Percentiles rank a stretch among this genome's conserved stretches.
phyloP scores from a whole-genome alignment of 1,284 basidiomycete species.

The Xerocomus amazonicus region DNA sequence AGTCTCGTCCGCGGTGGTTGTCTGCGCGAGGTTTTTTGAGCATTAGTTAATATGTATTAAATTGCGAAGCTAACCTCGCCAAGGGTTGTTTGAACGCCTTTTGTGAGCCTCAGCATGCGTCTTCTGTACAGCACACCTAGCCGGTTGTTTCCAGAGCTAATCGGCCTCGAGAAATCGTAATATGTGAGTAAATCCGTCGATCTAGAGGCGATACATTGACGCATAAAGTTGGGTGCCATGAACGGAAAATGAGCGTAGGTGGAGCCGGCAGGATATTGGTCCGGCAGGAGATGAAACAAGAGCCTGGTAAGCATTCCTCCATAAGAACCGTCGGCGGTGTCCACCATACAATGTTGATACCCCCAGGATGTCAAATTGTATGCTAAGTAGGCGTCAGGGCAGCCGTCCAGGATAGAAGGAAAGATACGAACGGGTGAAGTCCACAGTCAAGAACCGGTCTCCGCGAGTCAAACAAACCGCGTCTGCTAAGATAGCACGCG shows the following conservation, averaged over 20 bases:
- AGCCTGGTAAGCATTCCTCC: slow-evolving; percentile 73
- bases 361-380: slow-evolving; percentile 76
- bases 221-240: slow-evolving; percentile 44
- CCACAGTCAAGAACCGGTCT: slow-evolving; percentile 77
- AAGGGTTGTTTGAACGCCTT: background rate
- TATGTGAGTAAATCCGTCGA: slow-evolving; percentile 11
- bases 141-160: background rate
- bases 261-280: slow-evolving; percentile 58
- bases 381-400: slow-evolving; percentile 38
- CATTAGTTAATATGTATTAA: background rate
- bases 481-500: slow-evolving; percentile 79
- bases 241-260: slow-evolving; percentile 67
- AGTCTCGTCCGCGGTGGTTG: slow-evolving; percentile 11
- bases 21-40: slow-evolving; percentile 10
- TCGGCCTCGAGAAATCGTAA: slow-evolving; percentile 25
- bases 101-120: slow-evolving; percentile 23
- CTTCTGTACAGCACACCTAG: slow-evolving; percentile 10
- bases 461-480: slow-evolving; percentile 72
- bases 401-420: background rate
- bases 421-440: slow-evolving; percentile 59
- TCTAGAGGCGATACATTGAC: slow-evolving; percentile 10
- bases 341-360: slow-evolving; percentile 63
- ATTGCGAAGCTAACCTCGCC: slow-evolving; percentile 18
- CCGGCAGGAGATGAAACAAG: slow-evolving; percentile 66
- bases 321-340: slow-evolving; percentile 63